Conservation (phyloP, 2,329 filamentous ascomycete genomes). For the Monilinia laxa region DNA sequence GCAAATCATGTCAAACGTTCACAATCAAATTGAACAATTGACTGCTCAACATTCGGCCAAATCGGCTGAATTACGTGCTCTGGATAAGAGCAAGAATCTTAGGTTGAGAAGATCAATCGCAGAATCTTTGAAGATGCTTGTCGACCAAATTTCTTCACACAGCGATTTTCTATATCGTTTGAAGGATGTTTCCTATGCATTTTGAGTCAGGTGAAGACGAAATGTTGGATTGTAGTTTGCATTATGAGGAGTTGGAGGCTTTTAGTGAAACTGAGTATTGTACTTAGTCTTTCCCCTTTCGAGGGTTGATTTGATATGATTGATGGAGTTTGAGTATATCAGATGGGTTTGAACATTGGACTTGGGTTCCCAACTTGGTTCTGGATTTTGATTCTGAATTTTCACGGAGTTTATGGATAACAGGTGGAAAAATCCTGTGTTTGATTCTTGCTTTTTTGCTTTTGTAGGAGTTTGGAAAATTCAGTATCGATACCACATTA, state of each 20-base stretch:
- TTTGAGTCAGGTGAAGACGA: neutral
- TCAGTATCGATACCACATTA: conserved; percentile 17
- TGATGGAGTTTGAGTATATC: neutral
- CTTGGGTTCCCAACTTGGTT: neutral
- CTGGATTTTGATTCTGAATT: neutral
- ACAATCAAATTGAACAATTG: conserved; percentile 14
- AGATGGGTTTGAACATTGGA: neutral
- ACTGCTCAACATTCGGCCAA: conserved; percentile 15
- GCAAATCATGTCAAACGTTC: conserved; percentile 9
- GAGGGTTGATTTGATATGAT: neutral
- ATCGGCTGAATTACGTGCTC: conserved; percentile 3
- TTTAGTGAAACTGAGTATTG: neutral
- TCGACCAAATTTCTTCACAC: conserved; percentile 16
- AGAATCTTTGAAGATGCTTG: conserved; percentile 16
- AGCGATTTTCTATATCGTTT: conserved; percentile 18
- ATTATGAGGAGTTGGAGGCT: conserved; percentile 2
- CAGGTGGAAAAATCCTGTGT: neutral
- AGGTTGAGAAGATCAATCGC: conserved; percentile 16
- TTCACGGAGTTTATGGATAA: neutral
- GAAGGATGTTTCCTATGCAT: conserved; percentile 19
- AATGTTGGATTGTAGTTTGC: neutral
- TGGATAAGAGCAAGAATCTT: conserved; percentile 19
- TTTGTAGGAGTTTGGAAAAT: conserved; percentile 13
- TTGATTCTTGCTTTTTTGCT: neutral
- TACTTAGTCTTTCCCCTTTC: neutral